A percentile compares a stretch with the other conserved stretches of the same genome.
These are phyloP conservation scores for Russula sp. DNA, from an alignment of 768 basidiomycete species.

Conservation along the genomic window DNA sequence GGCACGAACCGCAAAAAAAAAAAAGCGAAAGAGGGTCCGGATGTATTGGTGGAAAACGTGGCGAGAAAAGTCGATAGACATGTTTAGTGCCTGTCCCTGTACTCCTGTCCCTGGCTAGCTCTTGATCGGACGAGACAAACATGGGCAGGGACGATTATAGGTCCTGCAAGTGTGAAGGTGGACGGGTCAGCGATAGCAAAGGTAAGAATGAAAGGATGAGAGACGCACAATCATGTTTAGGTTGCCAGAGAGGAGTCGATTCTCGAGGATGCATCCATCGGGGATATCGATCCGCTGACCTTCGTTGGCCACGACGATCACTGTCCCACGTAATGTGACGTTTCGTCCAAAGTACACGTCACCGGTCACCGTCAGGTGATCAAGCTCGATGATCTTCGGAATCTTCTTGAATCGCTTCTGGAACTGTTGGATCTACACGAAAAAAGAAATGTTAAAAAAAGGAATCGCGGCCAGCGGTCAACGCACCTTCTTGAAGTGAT, in stretches of 20 bases:
- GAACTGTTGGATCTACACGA: constrained; percentile 46
- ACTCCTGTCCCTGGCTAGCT: neutral
- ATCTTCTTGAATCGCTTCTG: constrained; percentile 74
- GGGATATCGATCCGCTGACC: constrained; percentile 54
- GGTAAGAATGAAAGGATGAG: neutral
- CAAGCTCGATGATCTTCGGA: constrained; percentile 65
- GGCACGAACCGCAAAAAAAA: neutral
- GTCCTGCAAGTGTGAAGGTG: neutral
- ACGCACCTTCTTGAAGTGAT: constrained; percentile 67
- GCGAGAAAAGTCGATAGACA: neutral
- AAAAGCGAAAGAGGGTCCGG: neutral
- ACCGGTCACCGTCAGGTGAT: constrained; percentile 68
- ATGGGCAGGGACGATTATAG: constrained; percentile 5
- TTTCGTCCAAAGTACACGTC: constrained; percentile 65
- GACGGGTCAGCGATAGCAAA: neutral
- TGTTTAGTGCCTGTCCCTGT: neutral
- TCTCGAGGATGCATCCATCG: constrained; percentile 51
- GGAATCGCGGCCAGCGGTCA: neutral
- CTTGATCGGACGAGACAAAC: neutral
- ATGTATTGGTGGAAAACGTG: neutral
- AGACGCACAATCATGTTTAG: constrained; percentile 61
- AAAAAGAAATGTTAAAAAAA: neutral
- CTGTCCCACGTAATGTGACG: constrained; percentile 58
- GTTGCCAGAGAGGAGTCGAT: constrained; percentile 65
- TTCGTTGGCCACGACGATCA: constrained; percentile 56